Conservation (phyloP, 2,329 filamentous ascomycete genomes). For the Phaeoacremonium minimum region DNA sequence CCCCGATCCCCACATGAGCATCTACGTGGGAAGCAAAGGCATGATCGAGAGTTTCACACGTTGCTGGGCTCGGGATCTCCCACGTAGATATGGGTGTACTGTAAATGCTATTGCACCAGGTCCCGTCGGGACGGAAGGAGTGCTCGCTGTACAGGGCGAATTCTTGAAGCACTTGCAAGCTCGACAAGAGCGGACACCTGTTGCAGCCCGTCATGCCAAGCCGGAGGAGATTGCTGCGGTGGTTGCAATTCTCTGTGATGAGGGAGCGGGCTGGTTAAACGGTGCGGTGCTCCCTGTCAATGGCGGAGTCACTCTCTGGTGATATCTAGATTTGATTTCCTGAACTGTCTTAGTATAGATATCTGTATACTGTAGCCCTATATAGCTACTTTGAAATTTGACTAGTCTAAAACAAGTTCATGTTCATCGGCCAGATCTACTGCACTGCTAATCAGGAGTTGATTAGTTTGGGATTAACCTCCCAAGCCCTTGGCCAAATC, state of each 20-base stretch:
- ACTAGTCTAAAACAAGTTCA: too few relatives aligned
- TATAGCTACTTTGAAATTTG: too few relatives aligned
- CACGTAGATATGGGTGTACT: constrained; percentile 2
- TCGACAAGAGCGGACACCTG: background rate
- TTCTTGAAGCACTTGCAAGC: background rate
- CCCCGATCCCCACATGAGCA: constrained; percentile 3
- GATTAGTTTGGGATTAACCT: too few relatives aligned
- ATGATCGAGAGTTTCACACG: constrained; percentile 7
- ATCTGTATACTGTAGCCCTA: too few relatives aligned
- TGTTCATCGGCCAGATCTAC: too few relatives aligned
- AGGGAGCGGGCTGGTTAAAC: constrained; percentile 1
- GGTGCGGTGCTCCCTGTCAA: background rate
- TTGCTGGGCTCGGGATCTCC: constrained; percentile 17
- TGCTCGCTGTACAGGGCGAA: background rate
- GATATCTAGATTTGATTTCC: too few relatives aligned
- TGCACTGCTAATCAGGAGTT: too few relatives aligned
- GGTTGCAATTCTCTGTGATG: constrained; percentile 2
- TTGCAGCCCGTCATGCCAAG: background rate
- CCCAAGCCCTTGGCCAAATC: too few relatives aligned
- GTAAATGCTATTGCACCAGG: constrained; percentile 2
- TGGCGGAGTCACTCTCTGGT: background rate
- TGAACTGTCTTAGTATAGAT: too few relatives aligned
- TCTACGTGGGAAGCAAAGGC: constrained; percentile 9
- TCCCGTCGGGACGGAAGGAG: background rate
- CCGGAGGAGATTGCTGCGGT: constrained; percentile 2